Percentiles rank a stretch among this genome's conserved stretches.
Conservation (phyloP, 495 filamentous ascomycete genomes). For the Saxophila tyrrhenica region DNA sequence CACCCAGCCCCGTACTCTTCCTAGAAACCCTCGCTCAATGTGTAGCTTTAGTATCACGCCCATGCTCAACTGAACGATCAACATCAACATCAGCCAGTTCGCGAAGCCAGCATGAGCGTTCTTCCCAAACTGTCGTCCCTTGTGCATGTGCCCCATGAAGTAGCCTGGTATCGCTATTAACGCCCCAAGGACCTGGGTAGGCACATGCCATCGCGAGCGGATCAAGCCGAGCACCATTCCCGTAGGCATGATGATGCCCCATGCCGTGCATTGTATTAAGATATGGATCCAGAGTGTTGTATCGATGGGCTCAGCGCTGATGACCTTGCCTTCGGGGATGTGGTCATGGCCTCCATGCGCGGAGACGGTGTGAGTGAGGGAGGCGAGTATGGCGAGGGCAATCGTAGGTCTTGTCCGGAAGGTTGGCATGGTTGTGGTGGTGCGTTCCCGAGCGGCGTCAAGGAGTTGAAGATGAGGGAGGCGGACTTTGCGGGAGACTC, state of each 20-base stretch:
- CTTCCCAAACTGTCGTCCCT: conserved; percentile 71
- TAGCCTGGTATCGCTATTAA: conserved; percentile 70
- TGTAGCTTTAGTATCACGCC: conserved; percentile 87
- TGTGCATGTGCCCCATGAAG: conserved; percentile 82
- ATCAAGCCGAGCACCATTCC: conserved; percentile 93
- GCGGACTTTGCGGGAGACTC: neutral
- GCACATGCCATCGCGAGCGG: conserved; percentile 89
- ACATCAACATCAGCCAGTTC: conserved; percentile 62
- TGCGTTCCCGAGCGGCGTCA: neutral
- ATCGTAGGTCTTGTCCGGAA: conserved; percentile 15
- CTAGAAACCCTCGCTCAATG: conserved; percentile 70
- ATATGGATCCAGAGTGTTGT: conserved; percentile 89
- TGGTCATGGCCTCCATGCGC: conserved; percentile 45
- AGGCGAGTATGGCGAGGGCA: neutral
- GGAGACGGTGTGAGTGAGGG: conserved; percentile 5
- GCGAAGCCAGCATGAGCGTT: conserved; percentile 82
- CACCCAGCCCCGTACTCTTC: conserved; percentile 57
- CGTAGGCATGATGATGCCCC: conserved; percentile 82
- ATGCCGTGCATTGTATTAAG: conserved; percentile 71
- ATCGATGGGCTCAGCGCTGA: conserved; percentile 81
- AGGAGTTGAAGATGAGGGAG: neutral
- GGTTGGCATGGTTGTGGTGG: conserved; percentile 9
- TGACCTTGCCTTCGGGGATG: conserved; percentile 61
- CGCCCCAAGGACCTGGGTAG: conserved; percentile 65
- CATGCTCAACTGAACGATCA: conserved; percentile 63